Base-by-base conservation (phyloP, 139 green algal species). In the Pycnococcus provasolii region DNA sequence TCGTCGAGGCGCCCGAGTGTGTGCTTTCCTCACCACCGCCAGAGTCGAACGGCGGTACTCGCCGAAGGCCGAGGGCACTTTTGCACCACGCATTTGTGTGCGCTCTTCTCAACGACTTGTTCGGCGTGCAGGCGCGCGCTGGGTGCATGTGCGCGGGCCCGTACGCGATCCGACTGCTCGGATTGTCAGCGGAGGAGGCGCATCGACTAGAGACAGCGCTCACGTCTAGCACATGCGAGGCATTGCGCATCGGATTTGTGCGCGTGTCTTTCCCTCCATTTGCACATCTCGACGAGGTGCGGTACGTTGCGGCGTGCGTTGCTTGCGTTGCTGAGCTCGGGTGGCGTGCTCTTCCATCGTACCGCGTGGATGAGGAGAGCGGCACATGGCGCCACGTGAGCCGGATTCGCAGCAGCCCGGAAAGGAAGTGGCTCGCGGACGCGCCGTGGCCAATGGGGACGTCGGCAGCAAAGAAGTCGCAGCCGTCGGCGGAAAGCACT, bases 51-150 rank as follows among this genome's bases (percentile, higher is more conserved):
- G 26, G 26, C 26, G 26, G 26, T 26, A 26, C 26, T 26, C 26
- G 26, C 26, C 26, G 26, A 26, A 11, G 5, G 9, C 43, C 3
- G 15, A 44, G 43, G 26, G 39, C 42, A 1, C 58, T 73, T 45
- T 59, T 77, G 4, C 75, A 81, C 61, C 60, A 63, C 55, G 64
- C 62, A 9, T 79, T 77, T 47, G 64, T 76, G 13, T 67, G 54
- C 11, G 76, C 64, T 2, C 43, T 82, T 41, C 64, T 82, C 41
- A 78, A 75, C 60, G 76, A 82, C 62, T 37, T 82, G 1, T 82
- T 82, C 52, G 76, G 76, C n/a, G 54, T 82, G 11, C 68, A 78
- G 55, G 3, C 54, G n/a, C 67, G 67, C 44, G 67, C 55, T 13
- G 67, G 67, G 39, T 73, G 67, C 57, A 48, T 48, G n/a, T 73